Conservation (phyloP, 805 yeast species). For the Wickerhamomyces pijperi region DNA sequence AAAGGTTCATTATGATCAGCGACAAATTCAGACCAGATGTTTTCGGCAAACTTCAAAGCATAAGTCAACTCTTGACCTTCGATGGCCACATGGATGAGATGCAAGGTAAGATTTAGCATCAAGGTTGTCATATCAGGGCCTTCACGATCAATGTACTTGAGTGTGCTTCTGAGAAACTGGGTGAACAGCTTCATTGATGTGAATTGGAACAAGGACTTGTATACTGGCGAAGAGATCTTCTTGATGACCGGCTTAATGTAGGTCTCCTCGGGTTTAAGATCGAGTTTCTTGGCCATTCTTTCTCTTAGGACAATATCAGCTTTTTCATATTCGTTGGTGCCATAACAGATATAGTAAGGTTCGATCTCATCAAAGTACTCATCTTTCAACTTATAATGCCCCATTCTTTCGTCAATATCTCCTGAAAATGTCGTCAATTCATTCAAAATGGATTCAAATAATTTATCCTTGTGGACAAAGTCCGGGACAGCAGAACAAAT, state of each 20-base stretch:
- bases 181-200: conserved; percentile 43
- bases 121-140: conserved; percentile 40
- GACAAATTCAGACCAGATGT: conserved; percentile 24
- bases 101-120: conserved; percentile 46
- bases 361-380: conserved; percentile 46
- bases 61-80: conserved; percentile 24
- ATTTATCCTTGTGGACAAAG: conserved; percentile 57
- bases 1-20: conserved; percentile 27
- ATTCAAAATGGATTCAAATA: conserved; percentile 52
- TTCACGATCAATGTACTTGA: conserved; percentile 24
- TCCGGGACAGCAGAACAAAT: conserved; percentile 65
- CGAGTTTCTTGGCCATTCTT: conserved; percentile 28
- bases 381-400: conserved; percentile 58
- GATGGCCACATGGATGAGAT: conserved; percentile 52
- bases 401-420: conserved; percentile 41
- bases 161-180: conserved; percentile 37
- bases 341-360: conserved; percentile 73
- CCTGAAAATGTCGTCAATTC: conserved; percentile 58
- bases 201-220: conserved; percentile 35
- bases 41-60: conserved; percentile 20
- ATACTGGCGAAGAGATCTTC: conserved; percentile 26
- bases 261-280: conserved; percentile 32
- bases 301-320: conserved; percentile 57
- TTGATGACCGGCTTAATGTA: conserved; percentile 44
- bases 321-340: conserved; percentile 73